A percentile compares a stretch with the other conserved stretches of the same genome.
phyloP scores from a whole-genome alignment of 1,284 basidiomycete species.

The Volvariella volvacea region DNA sequence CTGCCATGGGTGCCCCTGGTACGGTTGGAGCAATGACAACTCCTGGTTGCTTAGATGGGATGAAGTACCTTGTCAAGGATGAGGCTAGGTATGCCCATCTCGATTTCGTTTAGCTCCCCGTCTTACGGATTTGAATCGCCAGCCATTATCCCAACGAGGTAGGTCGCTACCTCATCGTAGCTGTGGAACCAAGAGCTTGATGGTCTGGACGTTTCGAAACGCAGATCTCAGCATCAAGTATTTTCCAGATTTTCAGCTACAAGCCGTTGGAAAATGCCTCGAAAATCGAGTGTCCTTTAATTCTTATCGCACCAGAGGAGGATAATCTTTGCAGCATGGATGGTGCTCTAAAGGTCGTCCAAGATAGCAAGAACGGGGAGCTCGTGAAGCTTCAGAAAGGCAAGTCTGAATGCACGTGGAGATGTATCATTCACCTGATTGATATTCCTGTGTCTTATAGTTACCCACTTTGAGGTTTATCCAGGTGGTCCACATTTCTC shows the following conservation, averaged over 20 bases:
- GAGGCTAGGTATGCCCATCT: background rate
- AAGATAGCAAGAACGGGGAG: slow-evolving; percentile 4
- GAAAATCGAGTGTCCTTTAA: slow-evolving; percentile 15
- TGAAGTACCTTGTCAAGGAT: background rate
- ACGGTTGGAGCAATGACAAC: background rate
- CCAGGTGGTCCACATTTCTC: background rate
- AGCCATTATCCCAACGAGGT: background rate
- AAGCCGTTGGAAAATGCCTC: slow-evolving; percentile 15
- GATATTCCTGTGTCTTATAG: too few species aligned
- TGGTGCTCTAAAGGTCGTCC: slow-evolving; percentile 11
- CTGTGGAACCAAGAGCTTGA: background rate
- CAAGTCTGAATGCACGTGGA: background rate
- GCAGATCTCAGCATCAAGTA: slow-evolving; percentile 18
- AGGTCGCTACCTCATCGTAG: background rate
- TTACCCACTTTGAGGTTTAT: slow-evolving; percentile 1
- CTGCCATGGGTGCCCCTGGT: slow-evolving; percentile 8
- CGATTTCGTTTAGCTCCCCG: background rate
- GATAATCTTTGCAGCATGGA: slow-evolving; percentile 18
- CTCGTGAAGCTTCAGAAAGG: background rate
- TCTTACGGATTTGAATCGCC: background rate
- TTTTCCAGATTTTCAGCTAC: slow-evolving; percentile 18
- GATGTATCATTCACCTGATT: too few species aligned
- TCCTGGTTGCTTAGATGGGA: background rate
- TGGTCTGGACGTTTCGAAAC: background rate
- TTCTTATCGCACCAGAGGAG: slow-evolving; percentile 17